A percentile compares a stretch with the other conserved stretches of the same genome.
phyloP scores from a whole-genome alignment of 2,329 filamentous ascomycete genomes.

The Fusarium penzigii region DNA sequence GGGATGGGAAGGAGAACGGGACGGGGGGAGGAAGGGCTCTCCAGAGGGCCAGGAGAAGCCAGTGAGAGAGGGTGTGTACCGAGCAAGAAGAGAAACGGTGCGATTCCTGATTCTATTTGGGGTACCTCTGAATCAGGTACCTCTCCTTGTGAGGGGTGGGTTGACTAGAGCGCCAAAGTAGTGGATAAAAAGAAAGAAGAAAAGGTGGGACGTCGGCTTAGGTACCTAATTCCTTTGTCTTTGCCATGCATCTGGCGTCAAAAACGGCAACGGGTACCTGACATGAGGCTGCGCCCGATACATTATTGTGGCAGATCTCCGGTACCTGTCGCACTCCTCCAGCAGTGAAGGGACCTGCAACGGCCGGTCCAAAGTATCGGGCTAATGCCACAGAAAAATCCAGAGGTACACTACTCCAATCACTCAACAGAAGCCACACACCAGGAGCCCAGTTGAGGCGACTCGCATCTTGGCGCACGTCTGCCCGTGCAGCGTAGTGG shows the following conservation, averaged over 20 bases:
- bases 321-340: background rate
- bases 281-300: background rate
- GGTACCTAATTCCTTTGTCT: background rate
- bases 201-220: background rate
- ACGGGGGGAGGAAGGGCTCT: constrained; percentile 28
- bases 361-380: background rate
- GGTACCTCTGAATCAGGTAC: background rate
- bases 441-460: background rate
- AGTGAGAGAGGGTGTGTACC: background rate
- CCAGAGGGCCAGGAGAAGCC: constrained; percentile 10
- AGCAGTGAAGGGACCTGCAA: background rate
- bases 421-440: background rate
- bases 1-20: constrained; percentile 39
- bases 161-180: background rate
- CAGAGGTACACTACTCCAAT: background rate
- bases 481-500: background rate
- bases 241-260: background rate
- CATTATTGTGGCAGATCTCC: background rate
- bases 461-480: background rate
- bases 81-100: background rate
- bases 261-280: background rate
- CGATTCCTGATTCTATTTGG: background rate
- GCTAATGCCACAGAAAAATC: background rate
- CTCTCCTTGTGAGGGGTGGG: background rate
- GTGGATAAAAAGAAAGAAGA: background rate